phyloP scores from a whole-genome alignment of 345 rosid species.

The Iberis pinnata region DNA sequence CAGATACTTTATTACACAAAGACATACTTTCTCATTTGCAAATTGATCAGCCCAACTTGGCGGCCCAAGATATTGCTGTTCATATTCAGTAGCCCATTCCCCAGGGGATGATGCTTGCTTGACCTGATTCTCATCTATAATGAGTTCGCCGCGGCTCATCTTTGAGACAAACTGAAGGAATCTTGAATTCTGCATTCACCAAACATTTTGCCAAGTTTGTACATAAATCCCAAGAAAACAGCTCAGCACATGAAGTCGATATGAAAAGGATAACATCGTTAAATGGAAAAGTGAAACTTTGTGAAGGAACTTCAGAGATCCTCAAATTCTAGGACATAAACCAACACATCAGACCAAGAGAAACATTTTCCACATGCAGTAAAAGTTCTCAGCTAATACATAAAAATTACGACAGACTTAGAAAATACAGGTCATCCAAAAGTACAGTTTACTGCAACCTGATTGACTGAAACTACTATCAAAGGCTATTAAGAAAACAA shows the following conservation, averaged over 20 bases:
- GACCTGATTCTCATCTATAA: conserved; percentile 88
- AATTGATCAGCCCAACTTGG: conserved; percentile 93
- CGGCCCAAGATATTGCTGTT: conserved; percentile 56
- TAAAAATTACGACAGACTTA: conserved; percentile 7
- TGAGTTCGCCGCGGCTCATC: conserved; percentile 99
- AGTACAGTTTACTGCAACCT: conserved; percentile 13
- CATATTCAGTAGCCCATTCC: conserved; percentile 91
- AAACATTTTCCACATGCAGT: conserved; percentile 1
- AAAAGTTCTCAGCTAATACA: conserved; percentile 16
- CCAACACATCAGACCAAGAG: conserved; percentile 6
- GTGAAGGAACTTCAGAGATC: not conserved
- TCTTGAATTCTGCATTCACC: conserved; percentile 76
- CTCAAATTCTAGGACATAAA: conserved; percentile 2
- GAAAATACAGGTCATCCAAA: conserved; percentile 3
- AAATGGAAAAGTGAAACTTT: not conserved
- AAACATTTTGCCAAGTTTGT: conserved; percentile 16
- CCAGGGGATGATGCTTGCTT: conserved; percentile 58
- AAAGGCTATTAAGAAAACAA: conserved; percentile 1
- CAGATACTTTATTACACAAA: conserved; percentile 12
- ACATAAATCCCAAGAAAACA: conserved; percentile 12
- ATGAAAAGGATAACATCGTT: conserved; percentile 1
- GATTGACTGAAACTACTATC: not conserved
- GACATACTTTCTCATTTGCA: conserved; percentile 46
- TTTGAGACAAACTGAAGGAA: conserved; percentile 97
- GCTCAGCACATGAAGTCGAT: conserved; percentile 2